phyloP scores from a whole-genome alignment of 2,329 filamentous ascomycete genomes.

The Diaporthe sp. region DNA sequence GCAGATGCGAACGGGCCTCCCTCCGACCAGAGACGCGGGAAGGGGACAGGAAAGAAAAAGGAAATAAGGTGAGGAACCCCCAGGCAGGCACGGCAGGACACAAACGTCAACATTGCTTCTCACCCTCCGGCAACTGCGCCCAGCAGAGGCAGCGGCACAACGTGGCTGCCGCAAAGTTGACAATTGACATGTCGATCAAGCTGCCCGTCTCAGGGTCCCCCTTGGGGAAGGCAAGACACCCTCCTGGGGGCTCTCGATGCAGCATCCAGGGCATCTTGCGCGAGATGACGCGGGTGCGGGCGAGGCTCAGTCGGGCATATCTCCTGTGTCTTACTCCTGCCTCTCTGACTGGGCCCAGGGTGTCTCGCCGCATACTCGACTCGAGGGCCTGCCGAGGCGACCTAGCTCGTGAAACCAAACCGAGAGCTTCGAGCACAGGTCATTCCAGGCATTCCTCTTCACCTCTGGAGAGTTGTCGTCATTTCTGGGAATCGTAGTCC shows the following conservation, averaged over 20 bases:
- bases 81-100: conserved; percentile 35
- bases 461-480: not conserved
- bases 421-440: not conserved
- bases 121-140: conserved; percentile 5
- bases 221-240: conserved; percentile 3
- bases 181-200: conserved; percentile 30
- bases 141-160: conserved; percentile 33
- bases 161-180: conserved; percentile 30
- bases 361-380: conserved; percentile 34
- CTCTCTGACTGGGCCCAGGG: conserved; percentile 36
- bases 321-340: conserved; percentile 34
- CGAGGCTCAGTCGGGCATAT: conserved; percentile 27
- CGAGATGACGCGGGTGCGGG: conserved; percentile 25
- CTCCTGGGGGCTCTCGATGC: not conserved
- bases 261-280: not conserved
- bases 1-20: conserved; percentile 31
- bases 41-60: not conserved
- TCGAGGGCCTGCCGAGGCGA: conserved; percentile 13
- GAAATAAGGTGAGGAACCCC: not conserved
- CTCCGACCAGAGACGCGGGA: conserved; percentile 16
- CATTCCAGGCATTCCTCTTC: not conserved
- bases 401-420: conserved; percentile 5
- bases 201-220: conserved; percentile 9
- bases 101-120: conserved; percentile 33
- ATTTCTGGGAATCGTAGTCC: not conserved